Base-by-base conservation (phyloP, 495 filamentous ascomycete genomes). In the Polyplosphaeria fusca region DNA sequence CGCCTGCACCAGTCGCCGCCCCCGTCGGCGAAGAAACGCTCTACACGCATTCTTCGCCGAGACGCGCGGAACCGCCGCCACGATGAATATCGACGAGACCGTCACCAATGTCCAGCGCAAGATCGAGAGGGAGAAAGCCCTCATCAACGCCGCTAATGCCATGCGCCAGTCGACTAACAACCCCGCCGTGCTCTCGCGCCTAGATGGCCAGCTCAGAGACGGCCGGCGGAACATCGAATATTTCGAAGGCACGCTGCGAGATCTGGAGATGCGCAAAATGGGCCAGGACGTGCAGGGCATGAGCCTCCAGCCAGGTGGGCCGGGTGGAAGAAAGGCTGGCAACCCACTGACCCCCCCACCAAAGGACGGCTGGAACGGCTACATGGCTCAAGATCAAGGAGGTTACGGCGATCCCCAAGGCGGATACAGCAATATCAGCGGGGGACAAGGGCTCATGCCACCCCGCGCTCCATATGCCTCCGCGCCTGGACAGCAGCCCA, bases 161-260 rank as follows among this genome's bases (percentile, higher is more conserved):
- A 95, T 99, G 88, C 86, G 91, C 77, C 87, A 89, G 75, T 89
- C 91, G 67, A 96, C 92, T 65, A 84, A 89, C 74, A 97, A 99
- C 71, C 86, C 88, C 51, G 75, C 83, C 51, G 91, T 97, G 55
- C 87, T 91, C 65, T 87, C 91, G 58, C 82, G 87, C 55, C 83
- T 93, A 63, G 92, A 97, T 58, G 84, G 83, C 48, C 87, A 95
- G 74, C 93, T 99, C 68, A 88, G 91, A 62, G 91, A 97, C 75
- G 89, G 88, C 53, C 83, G 86, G 56, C 85, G 90, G 61, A 95
- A 96, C 66, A 88, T 99, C 66, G 82, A 86, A 58, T 99, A 96
- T 71, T 82, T 97, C 57, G 92, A 99, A 76, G 86, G 89, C 70
- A 84, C 84, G 65, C 83, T 96, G 76, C 79, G 81, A 64, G 92